Conservation (phyloP, 2,329 filamentous ascomycete genomes). For the Trichophyton rubrum region DNA sequence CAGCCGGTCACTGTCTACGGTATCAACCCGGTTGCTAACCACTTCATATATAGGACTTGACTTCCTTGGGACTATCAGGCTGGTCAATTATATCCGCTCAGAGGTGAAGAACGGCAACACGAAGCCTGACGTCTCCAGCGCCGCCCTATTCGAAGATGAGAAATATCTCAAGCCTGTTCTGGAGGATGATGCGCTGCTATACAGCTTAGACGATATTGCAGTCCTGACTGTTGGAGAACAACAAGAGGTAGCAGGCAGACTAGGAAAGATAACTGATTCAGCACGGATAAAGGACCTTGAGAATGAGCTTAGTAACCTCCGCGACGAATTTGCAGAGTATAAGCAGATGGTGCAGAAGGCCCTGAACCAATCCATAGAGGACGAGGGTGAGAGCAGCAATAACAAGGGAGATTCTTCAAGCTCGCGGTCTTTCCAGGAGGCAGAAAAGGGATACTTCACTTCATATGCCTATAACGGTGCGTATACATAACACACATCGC, state of each 20-base stretch:
- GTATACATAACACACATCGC: conserved; percentile 11
- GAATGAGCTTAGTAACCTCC: conserved; percentile 47
- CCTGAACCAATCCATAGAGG: conserved; percentile 52
- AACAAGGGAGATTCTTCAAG: conserved; percentile 18
- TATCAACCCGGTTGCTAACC: conserved; percentile 1
- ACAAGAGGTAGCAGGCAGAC: conserved; percentile 11
- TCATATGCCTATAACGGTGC: conserved; percentile 57
- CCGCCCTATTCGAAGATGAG: conserved; percentile 59
- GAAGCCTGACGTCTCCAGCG: conserved; percentile 46
- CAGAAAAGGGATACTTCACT: conserved; percentile 50
- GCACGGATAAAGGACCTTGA: conserved; percentile 47
- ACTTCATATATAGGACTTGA: conserved; percentile 44
- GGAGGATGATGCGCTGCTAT: conserved; percentile 79
- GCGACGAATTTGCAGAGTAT: conserved; percentile 53
- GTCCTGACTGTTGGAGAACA: conserved; percentile 19
- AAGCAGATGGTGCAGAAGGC: conserved; percentile 53
- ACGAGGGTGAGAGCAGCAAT: conserved; percentile 36
- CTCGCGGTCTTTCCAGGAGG: conserved; percentile 33
- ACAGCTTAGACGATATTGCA: conserved; percentile 68
- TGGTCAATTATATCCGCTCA: conserved; percentile 55
- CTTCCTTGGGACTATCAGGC: conserved; percentile 59
- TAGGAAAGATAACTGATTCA: conserved; percentile 22
- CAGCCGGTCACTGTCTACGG: not conserved
- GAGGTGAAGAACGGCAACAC: conserved; percentile 35
- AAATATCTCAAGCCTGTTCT: conserved; percentile 70